Conservation (phyloP, 768 basidiomycete genomes). For the Leucogyrophana mollusca region DNA sequence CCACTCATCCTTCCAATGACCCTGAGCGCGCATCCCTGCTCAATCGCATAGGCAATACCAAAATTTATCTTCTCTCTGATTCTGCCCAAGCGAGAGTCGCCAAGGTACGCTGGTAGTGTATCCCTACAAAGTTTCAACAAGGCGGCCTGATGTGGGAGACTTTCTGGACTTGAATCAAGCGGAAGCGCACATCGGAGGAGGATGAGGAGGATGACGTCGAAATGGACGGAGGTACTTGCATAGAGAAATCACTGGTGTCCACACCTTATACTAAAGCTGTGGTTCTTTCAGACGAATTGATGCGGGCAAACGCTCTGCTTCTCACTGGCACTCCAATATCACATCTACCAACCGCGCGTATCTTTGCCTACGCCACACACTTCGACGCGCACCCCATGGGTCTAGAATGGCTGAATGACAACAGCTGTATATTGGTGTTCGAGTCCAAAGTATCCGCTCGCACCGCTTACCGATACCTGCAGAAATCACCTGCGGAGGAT, state of each 20-base stretch:
- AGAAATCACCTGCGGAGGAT: constrained; percentile 50
- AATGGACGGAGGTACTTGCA: constrained; percentile 26
- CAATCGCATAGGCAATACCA: constrained; percentile 67
- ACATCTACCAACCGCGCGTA: constrained; percentile 68
- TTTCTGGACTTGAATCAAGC: constrained; percentile 28
- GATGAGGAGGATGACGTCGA: constrained; percentile 36
- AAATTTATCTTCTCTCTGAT: constrained; percentile 79
- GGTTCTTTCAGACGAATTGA: constrained; percentile 37
- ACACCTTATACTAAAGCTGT: background rate
- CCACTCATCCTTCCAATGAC: constrained; percentile 30
- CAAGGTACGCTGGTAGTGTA: constrained; percentile 68
- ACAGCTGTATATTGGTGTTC: constrained; percentile 79
- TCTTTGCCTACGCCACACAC: constrained; percentile 82
- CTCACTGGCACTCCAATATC: constrained; percentile 73
- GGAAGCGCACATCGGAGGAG: constrained; percentile 47
- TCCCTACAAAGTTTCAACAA: constrained; percentile 34
- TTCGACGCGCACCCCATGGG: constrained; percentile 73
- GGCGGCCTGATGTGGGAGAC: constrained; percentile 43
- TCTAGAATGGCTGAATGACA: constrained; percentile 86
- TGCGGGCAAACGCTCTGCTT: constrained; percentile 68
- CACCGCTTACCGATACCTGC: constrained; percentile 47
- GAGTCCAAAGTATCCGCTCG: constrained; percentile 52
- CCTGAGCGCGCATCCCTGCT: constrained; percentile 39
- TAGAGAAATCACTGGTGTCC: constrained; percentile 16
- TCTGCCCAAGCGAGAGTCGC: constrained; percentile 53